Evolutionary conservation across 2,329 filamentous ascomycete species (phyloP), one percentile per base, ranked within the genome.

Genomic region (Apiospora hydei): DNA sequence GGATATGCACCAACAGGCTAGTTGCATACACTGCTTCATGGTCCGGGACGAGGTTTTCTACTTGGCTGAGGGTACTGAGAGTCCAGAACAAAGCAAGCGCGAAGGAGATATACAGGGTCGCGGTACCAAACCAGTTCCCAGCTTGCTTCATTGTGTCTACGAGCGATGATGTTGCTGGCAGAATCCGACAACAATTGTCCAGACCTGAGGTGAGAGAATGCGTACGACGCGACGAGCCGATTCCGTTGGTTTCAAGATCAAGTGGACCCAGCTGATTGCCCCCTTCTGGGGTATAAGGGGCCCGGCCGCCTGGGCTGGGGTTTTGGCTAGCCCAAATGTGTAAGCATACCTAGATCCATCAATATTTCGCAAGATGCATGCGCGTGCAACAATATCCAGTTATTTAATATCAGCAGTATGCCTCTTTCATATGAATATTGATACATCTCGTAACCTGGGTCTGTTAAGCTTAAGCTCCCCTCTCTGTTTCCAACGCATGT

Each of bases 111-210:
- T 64, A 64, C 1, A 64, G 34, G 0, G 57, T 64, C 57, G 57
- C 57, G n/a, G 57, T 64, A 34, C 57, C 57, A 34, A 64, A 24
- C 57, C 57, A 64, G 16, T 64, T 64, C 57, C 57, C 57, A 38
- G 18, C 34, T n/a, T 64, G 57, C 57, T 64, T 18, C 57, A 64
- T 64, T 41, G 57, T 64, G 10, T 38, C 21, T 38, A 64, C 18
- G 34, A 18, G 34, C 18, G 57, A 41, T 41, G 34, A 13, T 64
- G 34, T 18, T 64, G 30, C 30, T 41, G 30, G 57, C 30, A 41
- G 57, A 8, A 26, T 34, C 34, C 51, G 34, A 34, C 51, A 8
- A 34, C 51, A 34, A 57, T 13, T 57, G 51, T 16, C 51, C 51
- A 57, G 16, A 57, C 8, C 26, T 34, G 51, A 34, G 26, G 34